Base-by-base conservation (phyloP, 2,329 filamentous ascomycete species). In the Stachybotrys chartarum region DNA sequence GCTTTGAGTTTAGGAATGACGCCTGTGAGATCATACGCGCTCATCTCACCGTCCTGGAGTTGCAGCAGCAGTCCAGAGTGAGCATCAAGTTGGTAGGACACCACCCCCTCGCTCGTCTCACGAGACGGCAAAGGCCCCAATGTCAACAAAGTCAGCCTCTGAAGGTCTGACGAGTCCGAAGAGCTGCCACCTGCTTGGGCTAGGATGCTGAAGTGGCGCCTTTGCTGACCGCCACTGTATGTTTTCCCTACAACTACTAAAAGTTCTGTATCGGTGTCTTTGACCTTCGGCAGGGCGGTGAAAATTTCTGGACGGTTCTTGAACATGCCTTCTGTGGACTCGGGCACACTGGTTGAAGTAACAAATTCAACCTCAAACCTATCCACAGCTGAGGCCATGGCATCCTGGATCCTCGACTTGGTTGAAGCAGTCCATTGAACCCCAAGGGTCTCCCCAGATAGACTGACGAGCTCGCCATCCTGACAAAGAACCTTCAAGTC, bases 51-150 rank as follows among this genome's bases (percentile, higher is more conserved):
- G 24, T 75, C 72, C 14, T 73, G 66, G 1, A 90, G 74, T 63
- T 86, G 79, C 57, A 88, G 78, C 4, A 92, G 71, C 45, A 79
- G 77, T 12, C 87, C 88, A 3, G 83, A 81, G 18, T 80, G 79
- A 30, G 83, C 72, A 59, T 91, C 83, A 1, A 90, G 70, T 32
- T 80, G 78, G 62, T 82, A 86, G 8, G 60, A 63, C 5, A 66
- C 59, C 17, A 59, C 31, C 17, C 57, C 50, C 12, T 59, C 55
- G 16, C 56, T 53, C 5, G 52, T 46, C 39, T 55, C 59, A 14
- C 62, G 58, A 5, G 60, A 63, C 45, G 64, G 65, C 35, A 76
- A 65, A 31, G 68, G 74, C 18, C 70, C 70, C 32, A 74, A 68
- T 51, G 75, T 73, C 7, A 77, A 63, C 12, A 72, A 69, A 0